Base-by-base conservation (phyloP, 169 alveolate species). In the Eimeria maxima region DNA sequence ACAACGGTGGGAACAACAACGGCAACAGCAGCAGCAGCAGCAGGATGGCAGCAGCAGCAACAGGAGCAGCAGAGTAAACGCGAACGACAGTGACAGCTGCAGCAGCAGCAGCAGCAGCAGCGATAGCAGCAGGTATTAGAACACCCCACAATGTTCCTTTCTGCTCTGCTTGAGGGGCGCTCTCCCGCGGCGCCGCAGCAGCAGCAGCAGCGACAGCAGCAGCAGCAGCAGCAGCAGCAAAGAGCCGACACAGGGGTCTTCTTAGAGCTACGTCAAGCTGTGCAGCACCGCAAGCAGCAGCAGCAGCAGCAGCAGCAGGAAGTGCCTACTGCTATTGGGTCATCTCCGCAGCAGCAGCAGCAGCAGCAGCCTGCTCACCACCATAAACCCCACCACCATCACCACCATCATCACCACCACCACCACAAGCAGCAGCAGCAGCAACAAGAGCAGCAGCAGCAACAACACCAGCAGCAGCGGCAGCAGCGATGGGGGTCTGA, bases 151-250 rank as follows among this genome's bases (percentile, higher is more conserved):
- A 73, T 73, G 83, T 73, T 73, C 29, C 83, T 73, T 73, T 73
- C 83, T 73, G 83, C 83, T 18, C 83, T 73, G 5, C 83, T 73
- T 29, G 83, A 73, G 55, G 55, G 83, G 50, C 83, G 83, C 50
- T 13, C 50, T 14, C 44, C 83, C 55, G 50, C 83, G 14, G 5
- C n/a, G n/a, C 83, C 13, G 45, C 83, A 73, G 50, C n/a, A n/a
- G 83, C 83, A 73, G 83, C n/a, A n/a, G n/a, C n/a, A n/a, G n/a
- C n/a, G n/a, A n/a, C 83, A 73, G 83, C 83, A 13, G 7, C 74
- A 65, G 74, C 74, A 65, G 74, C 74, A 65, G 74, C 74, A 22
- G 74, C 74, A 65, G 74, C 74, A 65, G 74, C 74, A 65, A n/a
- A 7, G 78, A 22, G 38, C 78, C 78, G 38, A 27, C 7, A 20